Base-by-base conservation (phyloP, 495 filamentous ascomycete species). In the Penicillium alfredii region DNA sequence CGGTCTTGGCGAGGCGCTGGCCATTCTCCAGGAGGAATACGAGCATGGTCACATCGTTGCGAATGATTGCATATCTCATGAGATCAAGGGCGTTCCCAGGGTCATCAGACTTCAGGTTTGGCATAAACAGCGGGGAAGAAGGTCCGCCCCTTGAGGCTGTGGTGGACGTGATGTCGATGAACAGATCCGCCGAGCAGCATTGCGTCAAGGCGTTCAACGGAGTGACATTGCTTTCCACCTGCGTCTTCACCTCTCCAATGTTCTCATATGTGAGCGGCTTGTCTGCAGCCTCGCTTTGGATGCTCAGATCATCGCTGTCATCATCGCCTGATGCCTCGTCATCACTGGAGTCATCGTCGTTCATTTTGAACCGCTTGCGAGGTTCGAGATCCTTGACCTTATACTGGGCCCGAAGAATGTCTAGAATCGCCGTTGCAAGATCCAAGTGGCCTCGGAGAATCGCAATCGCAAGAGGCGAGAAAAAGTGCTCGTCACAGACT, bases 201-300 rank as follows among this genome's bases (percentile, higher is more conserved):
- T 59, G 65, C 5, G 38, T 20, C 5, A 84, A 45, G 23, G 77
- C 46, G 0, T 43, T 32, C 4, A 70, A 38, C 9, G 84, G 78
- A 15, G 64, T 63, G 4, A 70, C 56, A 8, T 63, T 49, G 35
- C 78, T 80, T 46, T 82, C 77, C 13, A 84, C 78, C 29, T 80
- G 56, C 26, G 69, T 77, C 2, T 71, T 71, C 1, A 78, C 64
- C 44, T 81, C 70, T 2, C 81, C 83, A 22, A 88, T 59, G 44
- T 84, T 76, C 3, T 88, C 82, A 37, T 85, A 68, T 0, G 82
- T 89, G 51, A 80, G 86, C 11, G 71, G 58, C 9, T 74, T 71
- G 36, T 79, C 69, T 17, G 84, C 51, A n/a, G 64, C 57, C 31
- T 74, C 60, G 13, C 42, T 38, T 11, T 58, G 50, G 19, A 72